phyloP scores from a whole-genome alignment of 139 green algal species.

The Asterochloris erici region DNA sequence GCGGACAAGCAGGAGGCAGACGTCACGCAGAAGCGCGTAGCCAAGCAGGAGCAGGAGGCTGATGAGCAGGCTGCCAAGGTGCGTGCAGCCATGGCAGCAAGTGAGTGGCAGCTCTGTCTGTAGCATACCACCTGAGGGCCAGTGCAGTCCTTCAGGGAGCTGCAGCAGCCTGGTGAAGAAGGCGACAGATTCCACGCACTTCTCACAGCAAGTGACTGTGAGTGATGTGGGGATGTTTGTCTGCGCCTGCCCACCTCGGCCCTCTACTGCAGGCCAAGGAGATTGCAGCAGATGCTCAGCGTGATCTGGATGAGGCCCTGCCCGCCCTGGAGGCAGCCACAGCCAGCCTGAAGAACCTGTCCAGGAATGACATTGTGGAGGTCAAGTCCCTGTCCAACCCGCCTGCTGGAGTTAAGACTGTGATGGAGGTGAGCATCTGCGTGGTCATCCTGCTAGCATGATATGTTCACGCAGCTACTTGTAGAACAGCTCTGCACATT shows the following conservation, averaged over 20 bases:
- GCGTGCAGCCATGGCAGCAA: not conserved
- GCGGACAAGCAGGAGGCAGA: slow-evolving; percentile 46
- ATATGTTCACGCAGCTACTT: not conserved
- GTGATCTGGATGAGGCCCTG: slow-evolving; percentile 81
- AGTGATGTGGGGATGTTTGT: slow-evolving; percentile 8
- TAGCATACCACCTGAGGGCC: too few species aligned
- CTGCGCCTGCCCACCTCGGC: slow-evolving; percentile 15
- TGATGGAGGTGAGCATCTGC: slow-evolving; percentile 55
- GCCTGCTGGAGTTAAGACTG: slow-evolving; percentile 71
- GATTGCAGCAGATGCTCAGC: slow-evolving; percentile 73
- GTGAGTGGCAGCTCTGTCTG: too few species aligned
- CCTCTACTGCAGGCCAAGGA: slow-evolving; percentile 31
- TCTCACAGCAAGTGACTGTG: not conserved
- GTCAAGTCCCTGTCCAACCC: slow-evolving; percentile 88
- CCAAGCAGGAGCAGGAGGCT: slow-evolving; percentile 18
- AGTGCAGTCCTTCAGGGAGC: too few species aligned
- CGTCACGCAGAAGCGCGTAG: slow-evolving; percentile 27
- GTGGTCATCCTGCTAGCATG: slow-evolving; percentile 23
- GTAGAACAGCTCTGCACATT: too few species aligned
- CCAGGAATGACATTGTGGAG: slow-evolving; percentile 67
- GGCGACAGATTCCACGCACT: not conserved
- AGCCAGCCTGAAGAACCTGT: slow-evolving; percentile 74
- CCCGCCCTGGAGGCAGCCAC: slow-evolving; percentile 72
- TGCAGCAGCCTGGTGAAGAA: not conserved
- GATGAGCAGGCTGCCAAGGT: slow-evolving; percentile 18